Percentiles rank a stretch among this genome's conserved stretches.
These are phyloP conservation scores for Bryopsis sp. DNA, from an alignment of 139 green algal genomes.

Conservation along the genomic window DNA sequence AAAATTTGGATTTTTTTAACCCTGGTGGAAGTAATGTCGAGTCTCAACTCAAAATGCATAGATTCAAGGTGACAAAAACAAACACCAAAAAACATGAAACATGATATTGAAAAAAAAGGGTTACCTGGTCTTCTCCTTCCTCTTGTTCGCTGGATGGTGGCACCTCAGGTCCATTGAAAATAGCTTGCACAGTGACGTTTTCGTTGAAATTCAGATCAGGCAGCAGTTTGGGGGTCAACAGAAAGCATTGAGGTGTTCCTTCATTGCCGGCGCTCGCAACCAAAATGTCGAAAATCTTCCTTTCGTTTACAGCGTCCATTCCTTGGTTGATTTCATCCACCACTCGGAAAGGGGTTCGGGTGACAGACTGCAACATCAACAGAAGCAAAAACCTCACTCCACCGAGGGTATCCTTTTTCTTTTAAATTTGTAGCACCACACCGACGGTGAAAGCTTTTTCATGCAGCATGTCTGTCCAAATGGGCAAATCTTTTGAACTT, in stretches of 20 bases:
- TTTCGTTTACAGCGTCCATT: conserved; percentile 95
- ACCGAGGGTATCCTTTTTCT: neutral
- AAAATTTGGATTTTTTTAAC: too few relatives aligned
- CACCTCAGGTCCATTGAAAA: too few relatives aligned
- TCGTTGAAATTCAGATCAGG: conserved; percentile 69
- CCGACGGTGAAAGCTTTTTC: neutral
- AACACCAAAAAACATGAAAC: too few relatives aligned
- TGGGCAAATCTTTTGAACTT: neutral
- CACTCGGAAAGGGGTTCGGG: conserved; percentile 86
- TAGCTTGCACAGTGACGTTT: too few relatives aligned
- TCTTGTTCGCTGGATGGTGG: too few relatives aligned
- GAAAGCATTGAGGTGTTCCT: conserved; percentile 76
- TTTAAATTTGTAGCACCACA: conserved; percentile 2
- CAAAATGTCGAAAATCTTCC: conserved; percentile 84
- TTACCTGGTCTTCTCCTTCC: too few relatives aligned
- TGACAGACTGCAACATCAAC: conserved; percentile 58
- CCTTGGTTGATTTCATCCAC: conserved; percentile 99
- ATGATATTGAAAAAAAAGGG: too few relatives aligned
- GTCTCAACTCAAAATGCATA: too few relatives aligned
- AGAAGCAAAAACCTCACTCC: too few relatives aligned
- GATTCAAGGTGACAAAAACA: too few relatives aligned
- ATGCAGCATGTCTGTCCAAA: neutral
- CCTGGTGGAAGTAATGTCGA: too few relatives aligned
- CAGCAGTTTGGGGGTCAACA: conserved; percentile 97
- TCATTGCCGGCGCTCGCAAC: conserved; percentile 44